Evolutionary conservation across 2,329 filamentous ascomycete genomes (phyloP).

Genomic region (Apiospora hydei): DNA sequence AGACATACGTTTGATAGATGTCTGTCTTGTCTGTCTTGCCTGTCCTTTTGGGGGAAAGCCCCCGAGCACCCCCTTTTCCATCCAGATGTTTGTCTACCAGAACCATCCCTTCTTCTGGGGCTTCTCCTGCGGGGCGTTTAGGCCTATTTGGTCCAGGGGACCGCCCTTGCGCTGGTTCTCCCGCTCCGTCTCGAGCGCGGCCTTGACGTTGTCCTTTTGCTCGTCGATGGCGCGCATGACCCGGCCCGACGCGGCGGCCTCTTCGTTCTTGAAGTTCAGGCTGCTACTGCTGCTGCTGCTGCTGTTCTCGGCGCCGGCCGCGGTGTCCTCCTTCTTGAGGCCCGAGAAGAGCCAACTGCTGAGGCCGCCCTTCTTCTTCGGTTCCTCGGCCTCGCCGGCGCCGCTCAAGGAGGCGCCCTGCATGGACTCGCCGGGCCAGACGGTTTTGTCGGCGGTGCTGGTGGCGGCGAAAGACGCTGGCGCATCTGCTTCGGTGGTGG

Average conservation of each 20-base stretch:
- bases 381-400: conserved; percentile 29
- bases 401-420: conserved; percentile 32
- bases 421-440: conserved; percentile 37
- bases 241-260: conserved; percentile 40
- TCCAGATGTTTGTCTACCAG: conserved; percentile 42
- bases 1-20: too few relatives aligned
- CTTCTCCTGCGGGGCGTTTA: conserved; percentile 40
- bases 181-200: conserved; percentile 57
- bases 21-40: neutral
- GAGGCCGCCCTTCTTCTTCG: conserved; percentile 37
- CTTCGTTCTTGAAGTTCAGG: conserved; percentile 40
- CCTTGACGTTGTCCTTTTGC: conserved; percentile 49
- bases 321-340: conserved; percentile 46
- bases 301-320: conserved; percentile 10
- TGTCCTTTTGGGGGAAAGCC: neutral
- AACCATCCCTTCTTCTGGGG: conserved; percentile 56
- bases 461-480: conserved; percentile 34
- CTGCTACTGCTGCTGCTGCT: neutral
- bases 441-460: conserved; percentile 32
- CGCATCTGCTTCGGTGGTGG: conserved; percentile 44
- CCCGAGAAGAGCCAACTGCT: conserved; percentile 49
- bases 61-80: neutral
- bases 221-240: conserved; percentile 43
- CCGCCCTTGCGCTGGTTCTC: conserved; percentile 60
- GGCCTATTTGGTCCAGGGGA: conserved; percentile 57